A percentile compares a stretch with the other conserved stretches of the same genome.
These are phyloP conservation scores for Trametes pubescens DNA, from an alignment of 1,284 basidiomycete species.

Conservation along the genomic window DNA sequence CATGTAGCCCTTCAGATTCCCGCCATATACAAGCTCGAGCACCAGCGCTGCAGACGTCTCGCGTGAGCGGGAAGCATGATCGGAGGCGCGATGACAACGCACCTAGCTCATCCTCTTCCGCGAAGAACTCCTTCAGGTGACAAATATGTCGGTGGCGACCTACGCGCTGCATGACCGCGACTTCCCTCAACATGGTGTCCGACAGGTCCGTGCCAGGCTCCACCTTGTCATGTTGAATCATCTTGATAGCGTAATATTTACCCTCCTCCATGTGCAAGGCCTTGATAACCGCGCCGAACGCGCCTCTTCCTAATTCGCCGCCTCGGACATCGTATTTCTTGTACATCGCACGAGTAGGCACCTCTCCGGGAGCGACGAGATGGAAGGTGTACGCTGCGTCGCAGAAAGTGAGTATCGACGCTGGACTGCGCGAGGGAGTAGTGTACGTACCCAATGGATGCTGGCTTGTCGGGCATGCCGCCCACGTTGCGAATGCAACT, in stretches of 20 bases:
- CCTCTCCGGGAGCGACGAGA: slow-evolving; percentile 54
- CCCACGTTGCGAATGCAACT: no score
- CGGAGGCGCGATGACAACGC: background rate
- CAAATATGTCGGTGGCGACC: slow-evolving; percentile 81
- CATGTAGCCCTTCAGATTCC: slow-evolving; percentile 67
- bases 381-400: slow-evolving; percentile 55
- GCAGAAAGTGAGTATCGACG: background rate
- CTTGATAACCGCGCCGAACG: slow-evolving; percentile 81
- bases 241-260: slow-evolving; percentile 76
- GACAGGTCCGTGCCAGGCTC: no score
- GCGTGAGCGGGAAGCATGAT: no score
- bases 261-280: slow-evolving; percentile 66
- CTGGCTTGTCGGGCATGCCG: no score
- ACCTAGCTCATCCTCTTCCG: slow-evolving; percentile 46
- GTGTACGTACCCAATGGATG: no score
- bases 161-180: slow-evolving; percentile 78
- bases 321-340: slow-evolving; percentile 65
- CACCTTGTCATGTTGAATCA: slow-evolving; percentile 54
- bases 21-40: slow-evolving; percentile 24
- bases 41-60: slow-evolving; percentile 21
- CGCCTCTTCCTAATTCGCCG: slow-evolving; percentile 76
- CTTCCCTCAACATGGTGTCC: slow-evolving; percentile 59
- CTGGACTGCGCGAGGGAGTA: no score
- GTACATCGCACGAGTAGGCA: slow-evolving; percentile 58
- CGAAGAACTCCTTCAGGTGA: slow-evolving; percentile 77